Conservation (phyloP, 495 filamentous ascomycete species). For the Lineolata rhizophorae region DNA sequence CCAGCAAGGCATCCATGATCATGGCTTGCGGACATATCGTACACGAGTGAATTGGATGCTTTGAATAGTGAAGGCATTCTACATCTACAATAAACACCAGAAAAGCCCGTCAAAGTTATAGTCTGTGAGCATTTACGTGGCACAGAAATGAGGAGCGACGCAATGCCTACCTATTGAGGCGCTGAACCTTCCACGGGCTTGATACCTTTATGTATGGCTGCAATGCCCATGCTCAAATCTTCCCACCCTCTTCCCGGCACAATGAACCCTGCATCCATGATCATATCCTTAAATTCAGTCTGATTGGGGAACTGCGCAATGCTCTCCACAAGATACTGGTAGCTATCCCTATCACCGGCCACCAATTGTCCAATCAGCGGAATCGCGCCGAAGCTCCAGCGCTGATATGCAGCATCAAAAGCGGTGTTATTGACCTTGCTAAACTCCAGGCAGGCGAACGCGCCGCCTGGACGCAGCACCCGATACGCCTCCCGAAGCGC, state of each 20-base stretch:
- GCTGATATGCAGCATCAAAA: constrained; percentile 75
- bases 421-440: constrained; percentile 51
- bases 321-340: constrained; percentile 96
- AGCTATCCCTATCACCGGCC: constrained; percentile 82
- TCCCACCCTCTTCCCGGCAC: constrained; percentile 51
- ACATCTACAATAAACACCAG: too few relatives aligned
- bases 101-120: too few relatives aligned
- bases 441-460: constrained; percentile 96
- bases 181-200: constrained; percentile 54
- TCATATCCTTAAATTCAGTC: constrained; percentile 66
- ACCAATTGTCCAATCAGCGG: constrained; percentile 90
- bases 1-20: too few relatives aligned
- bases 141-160: too few relatives aligned
- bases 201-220: constrained; percentile 88
- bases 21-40: too few relatives aligned
- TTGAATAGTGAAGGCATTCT: too few relatives aligned
- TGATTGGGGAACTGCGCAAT: constrained; percentile 86
- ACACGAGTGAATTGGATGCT: too few relatives aligned
- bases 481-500: constrained; percentile 66
- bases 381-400: constrained; percentile 89
- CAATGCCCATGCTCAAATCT: constrained; percentile 77
- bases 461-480: constrained; percentile 80
- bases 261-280: constrained; percentile 68
- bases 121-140: too few relatives aligned
- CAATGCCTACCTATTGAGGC: too few relatives aligned